A percentile compares a stretch with the other conserved stretches of the same genome.
Conservation (phyloP, 176 grass and related monocot species). For the Juncus inflexus region DNA sequence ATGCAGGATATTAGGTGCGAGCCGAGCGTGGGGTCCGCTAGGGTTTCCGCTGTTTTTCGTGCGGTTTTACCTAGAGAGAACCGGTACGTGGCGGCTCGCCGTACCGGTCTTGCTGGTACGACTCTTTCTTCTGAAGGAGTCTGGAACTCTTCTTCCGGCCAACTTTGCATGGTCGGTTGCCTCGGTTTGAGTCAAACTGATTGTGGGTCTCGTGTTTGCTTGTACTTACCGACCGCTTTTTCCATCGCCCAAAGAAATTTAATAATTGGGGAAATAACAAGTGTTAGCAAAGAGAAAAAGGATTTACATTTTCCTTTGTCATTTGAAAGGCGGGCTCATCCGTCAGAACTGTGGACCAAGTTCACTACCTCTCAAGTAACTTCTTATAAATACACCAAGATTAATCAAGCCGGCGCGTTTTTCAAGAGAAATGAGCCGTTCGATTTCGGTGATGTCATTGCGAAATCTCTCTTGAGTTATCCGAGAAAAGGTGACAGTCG, state of each 20-base stretch:
- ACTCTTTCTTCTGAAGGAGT: constrained; percentile 66
- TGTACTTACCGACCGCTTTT: constrained; percentile 64
- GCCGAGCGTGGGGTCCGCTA: constrained; percentile 34
- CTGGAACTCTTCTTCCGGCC: constrained; percentile 58
- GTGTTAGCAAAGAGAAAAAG: constrained; percentile 21
- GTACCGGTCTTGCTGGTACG: constrained; percentile 50
- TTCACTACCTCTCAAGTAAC: constrained; percentile 36
- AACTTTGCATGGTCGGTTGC: constrained; percentile 95
- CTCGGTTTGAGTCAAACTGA: constrained; percentile 30
- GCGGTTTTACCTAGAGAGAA: constrained; percentile 47
- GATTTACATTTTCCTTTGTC: constrained; percentile 36
- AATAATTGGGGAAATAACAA: constrained; percentile 55
- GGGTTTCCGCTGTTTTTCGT: constrained; percentile 70
- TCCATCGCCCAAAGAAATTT: constrained; percentile 49
- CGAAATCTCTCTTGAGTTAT: constrained; percentile 82
- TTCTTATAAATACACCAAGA: constrained; percentile 55
- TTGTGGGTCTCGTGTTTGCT: constrained; percentile 64
- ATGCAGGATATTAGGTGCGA: constrained; percentile 86
- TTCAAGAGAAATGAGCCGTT: constrained; percentile 59
- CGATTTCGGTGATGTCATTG: constrained; percentile 48
- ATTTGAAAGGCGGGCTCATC: constrained; percentile 43
- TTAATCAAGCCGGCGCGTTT: constrained; percentile 38
- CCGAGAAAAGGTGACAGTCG: constrained; percentile 28
- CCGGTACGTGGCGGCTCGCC: constrained; percentile 37
- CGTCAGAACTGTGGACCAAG: constrained; percentile 41